These are phyloP conservation scores for Ocimum tenuiflorum DNA, from an alignment of 257 asterid genomes.

Conservation along the genomic window DNA sequence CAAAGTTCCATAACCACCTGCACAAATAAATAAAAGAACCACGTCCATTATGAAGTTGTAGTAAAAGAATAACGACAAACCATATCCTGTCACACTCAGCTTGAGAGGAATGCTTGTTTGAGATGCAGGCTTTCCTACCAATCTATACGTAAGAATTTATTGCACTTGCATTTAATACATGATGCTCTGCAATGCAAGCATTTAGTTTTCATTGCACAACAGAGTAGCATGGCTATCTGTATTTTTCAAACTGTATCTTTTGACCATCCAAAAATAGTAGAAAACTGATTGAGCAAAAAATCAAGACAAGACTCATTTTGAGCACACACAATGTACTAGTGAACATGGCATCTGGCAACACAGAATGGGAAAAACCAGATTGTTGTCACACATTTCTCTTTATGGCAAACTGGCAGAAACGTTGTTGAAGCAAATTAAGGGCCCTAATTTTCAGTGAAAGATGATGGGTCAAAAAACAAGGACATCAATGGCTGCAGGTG, in stretches of 20 bases:
- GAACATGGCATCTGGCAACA: not conserved
- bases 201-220: not conserved
- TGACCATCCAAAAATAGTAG: not conserved
- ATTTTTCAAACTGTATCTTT: not conserved
- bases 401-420: not conserved
- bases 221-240: not conserved
- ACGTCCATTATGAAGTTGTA: too few relatives aligned
- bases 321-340: not conserved
- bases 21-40: not conserved
- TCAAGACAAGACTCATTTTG: too few relatives aligned
- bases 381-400: not conserved
- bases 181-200: constrained; percentile 5
- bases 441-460: constrained; percentile 42
- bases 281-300: not conserved
- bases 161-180: not conserved
- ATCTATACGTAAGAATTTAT: not conserved
- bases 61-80: not conserved
- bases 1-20: constrained; percentile 57
- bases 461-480: constrained; percentile 33
- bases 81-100: not conserved
- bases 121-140: not conserved
- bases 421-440: not conserved
- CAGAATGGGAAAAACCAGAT: not conserved
- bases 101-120: not conserved
- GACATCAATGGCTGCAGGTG: constrained; percentile 18